Conservation (phyloP, 2,329 filamentous ascomycete species). For the Bipolaris zeicola region DNA sequence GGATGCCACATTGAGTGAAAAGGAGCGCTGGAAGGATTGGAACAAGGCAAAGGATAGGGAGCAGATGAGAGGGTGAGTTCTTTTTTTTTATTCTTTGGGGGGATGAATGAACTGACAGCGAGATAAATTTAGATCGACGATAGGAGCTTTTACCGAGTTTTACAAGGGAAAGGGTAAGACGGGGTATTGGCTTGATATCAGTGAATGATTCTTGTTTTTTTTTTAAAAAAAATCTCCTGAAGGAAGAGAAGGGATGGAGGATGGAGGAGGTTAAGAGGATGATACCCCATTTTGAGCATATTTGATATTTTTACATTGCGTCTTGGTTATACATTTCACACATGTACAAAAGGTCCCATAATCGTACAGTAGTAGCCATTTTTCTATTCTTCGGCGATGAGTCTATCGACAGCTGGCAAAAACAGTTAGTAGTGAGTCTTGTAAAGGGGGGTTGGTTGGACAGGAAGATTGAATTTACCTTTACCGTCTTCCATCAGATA, state of each 20-base stretch:
- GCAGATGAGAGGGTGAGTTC: slow-evolving; percentile 13
- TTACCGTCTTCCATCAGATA: slow-evolving; percentile 41
- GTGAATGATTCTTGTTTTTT: background rate
- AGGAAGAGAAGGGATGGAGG: too few relatives aligned
- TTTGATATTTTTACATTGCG: background rate
- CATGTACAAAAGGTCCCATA: background rate
- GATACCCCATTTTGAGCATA: background rate
- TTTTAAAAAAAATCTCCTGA: too few relatives aligned
- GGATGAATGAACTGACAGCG: too few relatives aligned
- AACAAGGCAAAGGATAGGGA: slow-evolving; percentile 33
- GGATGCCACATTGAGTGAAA: slow-evolving; percentile 28
- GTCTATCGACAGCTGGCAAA: slow-evolving; percentile 37
- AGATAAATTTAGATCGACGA: slow-evolving; percentile 12
- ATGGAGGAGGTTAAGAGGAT: background rate
- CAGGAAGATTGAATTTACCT: slow-evolving; percentile 28
- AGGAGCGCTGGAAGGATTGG: slow-evolving; percentile 38
- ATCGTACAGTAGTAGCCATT: background rate
- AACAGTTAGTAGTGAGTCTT: slow-evolving; percentile 10
- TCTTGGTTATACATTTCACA: background rate
- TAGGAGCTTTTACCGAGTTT: slow-evolving; percentile 17
- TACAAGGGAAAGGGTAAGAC: slow-evolving; percentile 25
- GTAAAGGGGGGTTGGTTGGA: too few relatives aligned
- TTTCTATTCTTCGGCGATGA: slow-evolving; percentile 35
- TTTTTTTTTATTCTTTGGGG: too few relatives aligned
- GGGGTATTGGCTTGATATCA: slow-evolving; percentile 16